Conservation (phyloP, 257 asterid genomes). For the Solanum appendiculatum region DNA sequence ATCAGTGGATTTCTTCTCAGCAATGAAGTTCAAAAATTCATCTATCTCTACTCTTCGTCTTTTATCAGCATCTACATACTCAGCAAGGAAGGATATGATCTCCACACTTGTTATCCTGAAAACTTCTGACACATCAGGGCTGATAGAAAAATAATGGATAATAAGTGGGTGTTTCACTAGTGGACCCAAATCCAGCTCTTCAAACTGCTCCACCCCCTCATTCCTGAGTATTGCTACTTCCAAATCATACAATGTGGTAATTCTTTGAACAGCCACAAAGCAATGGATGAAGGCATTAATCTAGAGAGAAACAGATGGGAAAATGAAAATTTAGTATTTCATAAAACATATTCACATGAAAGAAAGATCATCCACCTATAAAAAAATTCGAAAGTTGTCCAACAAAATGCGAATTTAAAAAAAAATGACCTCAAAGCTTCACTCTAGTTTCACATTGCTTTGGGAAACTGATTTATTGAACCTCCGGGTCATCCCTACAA, state of each 20-base stretch:
- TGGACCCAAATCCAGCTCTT: slow-evolving; percentile 88
- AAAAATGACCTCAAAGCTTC: neutral
- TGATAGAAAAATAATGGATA: slow-evolving; percentile 55
- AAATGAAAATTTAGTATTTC: neutral
- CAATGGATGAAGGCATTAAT: slow-evolving; percentile 81
- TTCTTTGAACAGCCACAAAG: slow-evolving; percentile 73
- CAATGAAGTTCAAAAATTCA: slow-evolving; percentile 56
- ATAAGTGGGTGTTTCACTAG: slow-evolving; percentile 70
- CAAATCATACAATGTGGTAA: slow-evolving; percentile 72
- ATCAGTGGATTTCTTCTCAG: slow-evolving; percentile 35
- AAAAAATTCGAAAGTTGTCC: neutral
- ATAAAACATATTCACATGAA: neutral
- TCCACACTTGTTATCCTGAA: slow-evolving; percentile 59
- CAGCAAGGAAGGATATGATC: slow-evolving; percentile 52
- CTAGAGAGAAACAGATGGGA: slow-evolving; percentile 17
- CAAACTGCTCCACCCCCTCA: slow-evolving; percentile 66
- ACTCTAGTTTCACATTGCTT: neutral
- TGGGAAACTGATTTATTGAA: neutral
- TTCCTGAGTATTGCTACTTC: slow-evolving; percentile 66
- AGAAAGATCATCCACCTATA: neutral
- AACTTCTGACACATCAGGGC: slow-evolving; percentile 43
- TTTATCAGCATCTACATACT: slow-evolving; percentile 36
- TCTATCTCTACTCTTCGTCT: slow-evolving; percentile 33
- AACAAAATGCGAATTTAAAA: neutral
- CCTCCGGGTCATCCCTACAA: neutral